Conservation (phyloP, 345 rosid genomes). For the Syzygium grande region DNA sequence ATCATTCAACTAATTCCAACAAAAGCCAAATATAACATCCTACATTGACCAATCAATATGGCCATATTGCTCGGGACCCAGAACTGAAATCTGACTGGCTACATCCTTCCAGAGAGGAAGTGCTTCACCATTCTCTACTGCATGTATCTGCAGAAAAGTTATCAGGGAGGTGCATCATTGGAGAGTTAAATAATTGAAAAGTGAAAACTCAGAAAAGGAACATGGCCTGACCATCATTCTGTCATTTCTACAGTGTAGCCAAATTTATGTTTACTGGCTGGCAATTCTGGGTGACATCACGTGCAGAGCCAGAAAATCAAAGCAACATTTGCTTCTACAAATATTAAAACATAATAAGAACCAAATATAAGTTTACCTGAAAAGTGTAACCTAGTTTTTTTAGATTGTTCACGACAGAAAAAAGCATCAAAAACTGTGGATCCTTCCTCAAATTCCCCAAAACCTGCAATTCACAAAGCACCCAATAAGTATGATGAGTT, state of each 20-base stretch:
- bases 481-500: slow-evolving; percentile 5
- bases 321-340: neutral
- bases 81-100: slow-evolving; percentile 37
- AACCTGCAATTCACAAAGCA: slow-evolving; percentile 42
- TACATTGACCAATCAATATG: slow-evolving; percentile 89
- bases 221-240: neutral
- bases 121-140: slow-evolving; percentile 49
- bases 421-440: slow-evolving; percentile 63
- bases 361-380: slow-evolving; percentile 36
- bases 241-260: neutral
- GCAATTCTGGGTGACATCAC: neutral
- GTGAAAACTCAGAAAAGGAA: neutral
- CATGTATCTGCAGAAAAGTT: slow-evolving; percentile 54
- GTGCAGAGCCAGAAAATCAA: neutral
- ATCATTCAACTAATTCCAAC: neutral
- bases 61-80: slow-evolving; percentile 38
- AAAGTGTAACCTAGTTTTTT: slow-evolving; percentile 72
- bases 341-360: neutral
- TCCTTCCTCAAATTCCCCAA: slow-evolving; percentile 69
- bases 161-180: slow-evolving; percentile 9
- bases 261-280: neutral
- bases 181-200: slow-evolving; percentile 18
- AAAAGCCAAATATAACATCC: slow-evolving; percentile 4
- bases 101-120: slow-evolving; percentile 58
- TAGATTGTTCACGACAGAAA: slow-evolving; percentile 72